Percentiles rank a stretch among this genome's conserved stretches.
Conservation (phyloP, 768 basidiomycete species). For the Kwoniella sp. region DNA sequence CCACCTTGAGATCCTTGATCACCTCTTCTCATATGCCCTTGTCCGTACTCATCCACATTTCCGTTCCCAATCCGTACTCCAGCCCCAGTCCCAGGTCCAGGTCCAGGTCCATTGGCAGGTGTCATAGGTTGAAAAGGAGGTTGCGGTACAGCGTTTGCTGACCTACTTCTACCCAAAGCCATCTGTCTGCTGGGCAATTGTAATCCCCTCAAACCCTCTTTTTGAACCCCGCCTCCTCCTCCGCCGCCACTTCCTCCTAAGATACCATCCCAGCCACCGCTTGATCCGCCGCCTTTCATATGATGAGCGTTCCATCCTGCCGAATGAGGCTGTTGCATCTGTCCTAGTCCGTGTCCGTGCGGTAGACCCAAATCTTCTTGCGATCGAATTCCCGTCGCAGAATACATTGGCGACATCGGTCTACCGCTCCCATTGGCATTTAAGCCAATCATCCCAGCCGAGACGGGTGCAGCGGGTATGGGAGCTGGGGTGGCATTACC, state of each 20-base stretch:
- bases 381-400: slow-evolving; percentile 1
- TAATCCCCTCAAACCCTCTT: slow-evolving; percentile 39
- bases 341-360: neutral
- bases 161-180: slow-evolving; percentile 25
- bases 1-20: neutral
- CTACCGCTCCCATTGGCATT: slow-evolving; percentile 13
- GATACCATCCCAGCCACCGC: neutral
- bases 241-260: neutral
- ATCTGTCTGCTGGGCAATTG: slow-evolving; percentile 42
- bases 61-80: neutral
- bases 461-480: slow-evolving; percentile 7
- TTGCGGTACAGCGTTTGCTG: slow-evolving; percentile 17
- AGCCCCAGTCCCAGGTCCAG: neutral
- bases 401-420: slow-evolving; percentile 19
- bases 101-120: neutral
- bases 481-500: slow-evolving; percentile 27
- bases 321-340: slow-evolving; percentile 15
- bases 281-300: neutral
- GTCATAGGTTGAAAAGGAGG: neutral
- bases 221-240: neutral
- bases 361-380: slow-evolving; percentile 26
- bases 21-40: neutral
- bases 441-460: slow-evolving; percentile 5
- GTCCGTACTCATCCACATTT: neutral
- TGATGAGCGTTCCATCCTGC: slow-evolving; percentile 17